Evolutionary conservation across 768 basidiomycete genomes (phyloP).

Genomic region (Lactarius deliciosus): DNA sequence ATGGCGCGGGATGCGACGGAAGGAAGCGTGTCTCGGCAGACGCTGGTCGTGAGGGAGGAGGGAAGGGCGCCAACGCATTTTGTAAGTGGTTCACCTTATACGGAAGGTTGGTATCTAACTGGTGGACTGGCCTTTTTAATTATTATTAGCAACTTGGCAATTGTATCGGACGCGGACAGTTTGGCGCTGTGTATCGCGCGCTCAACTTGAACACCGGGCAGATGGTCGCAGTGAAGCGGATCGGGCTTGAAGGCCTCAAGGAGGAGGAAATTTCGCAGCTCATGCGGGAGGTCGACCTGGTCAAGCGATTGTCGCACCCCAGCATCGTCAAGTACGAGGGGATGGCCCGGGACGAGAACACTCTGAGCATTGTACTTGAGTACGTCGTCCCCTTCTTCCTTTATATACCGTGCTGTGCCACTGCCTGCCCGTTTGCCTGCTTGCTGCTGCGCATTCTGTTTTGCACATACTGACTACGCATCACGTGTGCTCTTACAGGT

Average conservation of each 20-base stretch:
- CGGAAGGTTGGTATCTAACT: constrained; percentile 6
- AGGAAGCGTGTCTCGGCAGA: constrained; percentile 61
- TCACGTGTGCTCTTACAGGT: constrained; percentile 49
- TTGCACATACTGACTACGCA: constrained; percentile 2
- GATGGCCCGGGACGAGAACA: constrained; percentile 86
- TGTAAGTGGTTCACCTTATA: constrained; percentile 48
- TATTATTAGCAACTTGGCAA: constrained; percentile 86
- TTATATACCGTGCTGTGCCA: constrained; percentile 19
- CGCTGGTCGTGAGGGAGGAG: constrained; percentile 75
- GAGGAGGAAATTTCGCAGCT: constrained; percentile 88
- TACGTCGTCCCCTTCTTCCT: constrained; percentile 44
- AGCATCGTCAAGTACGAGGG: constrained; percentile 98
- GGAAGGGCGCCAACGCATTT: constrained; percentile 79
- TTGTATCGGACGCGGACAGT: constrained; percentile 95
- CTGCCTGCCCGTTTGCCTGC: neutral
- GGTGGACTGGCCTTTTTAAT: neutral
- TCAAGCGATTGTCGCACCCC: constrained; percentile 89
- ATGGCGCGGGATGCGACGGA: constrained; percentile 61
- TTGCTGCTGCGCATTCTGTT: constrained; percentile 1
- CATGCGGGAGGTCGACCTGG: constrained; percentile 92
- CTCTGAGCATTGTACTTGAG: constrained; percentile 93
- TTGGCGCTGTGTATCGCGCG: constrained; percentile 93
- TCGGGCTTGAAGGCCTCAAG: constrained; percentile 84
- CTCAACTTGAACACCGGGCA: constrained; percentile 92
- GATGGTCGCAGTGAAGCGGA: constrained; percentile 99